Conservation (phyloP, 192 early-diverging fungal species). For the Backusella australiensis region DNA sequence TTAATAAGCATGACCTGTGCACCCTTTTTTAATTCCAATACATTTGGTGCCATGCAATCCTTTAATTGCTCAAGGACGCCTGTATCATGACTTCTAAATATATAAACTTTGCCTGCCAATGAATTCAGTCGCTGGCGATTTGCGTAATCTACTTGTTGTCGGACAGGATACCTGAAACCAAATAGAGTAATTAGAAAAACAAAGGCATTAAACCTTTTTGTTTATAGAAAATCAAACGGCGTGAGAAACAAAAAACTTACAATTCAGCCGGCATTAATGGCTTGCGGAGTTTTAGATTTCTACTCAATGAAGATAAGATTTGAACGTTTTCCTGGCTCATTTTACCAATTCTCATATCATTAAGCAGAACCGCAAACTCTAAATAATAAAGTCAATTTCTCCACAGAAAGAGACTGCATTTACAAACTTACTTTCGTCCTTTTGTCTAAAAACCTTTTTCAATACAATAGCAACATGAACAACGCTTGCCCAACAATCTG, state of each 20-base stretch:
- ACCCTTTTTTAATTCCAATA: constrained; percentile 64
- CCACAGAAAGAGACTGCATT: background rate
- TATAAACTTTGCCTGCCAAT: constrained; percentile 47
- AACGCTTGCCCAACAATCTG: constrained; percentile 50
- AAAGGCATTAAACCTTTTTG: background rate
- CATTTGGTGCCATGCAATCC: constrained; percentile 53
- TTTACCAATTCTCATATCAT: constrained; percentile 76
- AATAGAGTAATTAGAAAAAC: background rate
- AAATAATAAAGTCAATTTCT: background rate
- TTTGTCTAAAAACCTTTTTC: constrained; percentile 80
- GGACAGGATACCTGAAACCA: constrained; percentile 50
- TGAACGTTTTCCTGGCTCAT: constrained; percentile 51
- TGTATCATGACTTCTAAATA: constrained; percentile 50
- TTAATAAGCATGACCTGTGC: constrained; percentile 89
- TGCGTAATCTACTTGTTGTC: constrained; percentile 72
- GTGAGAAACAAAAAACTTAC: constrained; percentile 40
- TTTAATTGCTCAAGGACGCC: constrained; percentile 32
- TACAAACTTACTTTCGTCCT: constrained; percentile 49
- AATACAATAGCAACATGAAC: constrained; percentile 59
- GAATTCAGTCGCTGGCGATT: constrained; percentile 54
- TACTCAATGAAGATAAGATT: constrained; percentile 45
- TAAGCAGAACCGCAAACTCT: constrained; percentile 75
- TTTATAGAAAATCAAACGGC: background rate
- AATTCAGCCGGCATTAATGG: constrained; percentile 64
- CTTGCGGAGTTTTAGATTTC: constrained; percentile 51